Conservation (phyloP, 192 early-diverging fungal species). For the Globomyces pollinis-pini region DNA sequence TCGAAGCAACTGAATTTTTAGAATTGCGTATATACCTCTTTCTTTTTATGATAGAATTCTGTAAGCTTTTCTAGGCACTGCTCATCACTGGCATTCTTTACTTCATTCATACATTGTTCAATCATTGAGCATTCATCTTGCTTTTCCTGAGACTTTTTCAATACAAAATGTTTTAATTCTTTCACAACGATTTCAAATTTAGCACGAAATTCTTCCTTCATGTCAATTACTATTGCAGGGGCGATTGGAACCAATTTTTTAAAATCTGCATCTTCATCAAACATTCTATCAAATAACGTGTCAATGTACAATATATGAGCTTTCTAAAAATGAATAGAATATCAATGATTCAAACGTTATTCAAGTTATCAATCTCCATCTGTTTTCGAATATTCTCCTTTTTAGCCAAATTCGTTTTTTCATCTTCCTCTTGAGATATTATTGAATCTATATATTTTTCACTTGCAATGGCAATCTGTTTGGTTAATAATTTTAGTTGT, state of each 20-base stretch:
- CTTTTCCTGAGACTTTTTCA: constrained; percentile 37
- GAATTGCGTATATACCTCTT: constrained; percentile 32
- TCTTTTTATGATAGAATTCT: constrained; percentile 45
- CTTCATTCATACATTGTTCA: constrained; percentile 20
- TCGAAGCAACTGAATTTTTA: constrained; percentile 27
- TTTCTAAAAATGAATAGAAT: constrained; percentile 19
- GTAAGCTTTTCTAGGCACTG: constrained; percentile 36
- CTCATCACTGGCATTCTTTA: constrained; percentile 37
- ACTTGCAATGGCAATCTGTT: constrained; percentile 38
- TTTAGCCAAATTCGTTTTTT: constrained; percentile 38
- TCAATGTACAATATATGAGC: constrained; percentile 48
- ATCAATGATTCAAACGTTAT: too few relatives aligned
- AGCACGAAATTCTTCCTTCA: constrained; percentile 44
- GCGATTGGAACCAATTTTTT: constrained; percentile 30
- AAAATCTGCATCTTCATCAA: constrained; percentile 48
- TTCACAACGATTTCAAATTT: constrained; percentile 50
- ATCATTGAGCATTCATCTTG: constrained; percentile 40
- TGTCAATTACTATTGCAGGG: constrained; percentile 33
- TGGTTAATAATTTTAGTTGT: not conserved
- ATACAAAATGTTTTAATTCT: constrained; percentile 41
- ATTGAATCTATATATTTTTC: constrained; percentile 58
- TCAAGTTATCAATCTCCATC: constrained; percentile 30
- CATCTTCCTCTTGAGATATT: constrained; percentile 57
- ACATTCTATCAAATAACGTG: constrained; percentile 47
- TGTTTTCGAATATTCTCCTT: constrained; percentile 30